phyloP scores from a whole-genome alignment of 768 basidiomycete species.

The Mycena vulgaris region DNA sequence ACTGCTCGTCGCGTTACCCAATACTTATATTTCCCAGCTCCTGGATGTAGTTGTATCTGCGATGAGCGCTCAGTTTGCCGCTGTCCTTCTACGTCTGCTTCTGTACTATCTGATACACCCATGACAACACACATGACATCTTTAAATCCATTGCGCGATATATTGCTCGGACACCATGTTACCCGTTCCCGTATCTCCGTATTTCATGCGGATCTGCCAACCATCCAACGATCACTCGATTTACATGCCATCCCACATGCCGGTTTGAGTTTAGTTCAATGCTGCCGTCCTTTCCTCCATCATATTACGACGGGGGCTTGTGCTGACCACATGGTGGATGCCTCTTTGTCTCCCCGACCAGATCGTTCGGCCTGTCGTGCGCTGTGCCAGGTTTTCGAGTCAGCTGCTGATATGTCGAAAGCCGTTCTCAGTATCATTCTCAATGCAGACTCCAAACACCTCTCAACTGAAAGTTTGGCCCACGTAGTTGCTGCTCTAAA shows the following conservation, averaged over 20 bases:
- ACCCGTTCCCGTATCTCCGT: constrained; percentile 12
- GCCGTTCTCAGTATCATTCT: no score
- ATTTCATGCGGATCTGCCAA: constrained; percentile 6
- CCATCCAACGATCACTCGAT: background rate
- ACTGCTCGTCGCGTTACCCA: no score
- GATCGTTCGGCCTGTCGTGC: no score
- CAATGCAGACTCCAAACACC: background rate
- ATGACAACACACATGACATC: background rate
- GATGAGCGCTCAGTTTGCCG: background rate
- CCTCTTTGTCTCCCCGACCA: no score
- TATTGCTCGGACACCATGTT: constrained; percentile 13
- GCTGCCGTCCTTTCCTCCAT: no score
- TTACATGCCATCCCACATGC: constrained; percentile 8
- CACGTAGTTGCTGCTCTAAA: no score
- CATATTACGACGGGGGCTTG: no score
- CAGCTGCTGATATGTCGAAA: no score
- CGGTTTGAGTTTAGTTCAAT: no score
- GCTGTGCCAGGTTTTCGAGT: no score
- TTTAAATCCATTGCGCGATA: background rate
- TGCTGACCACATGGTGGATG: no score
- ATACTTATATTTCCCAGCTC: background rate
- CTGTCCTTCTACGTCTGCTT: background rate
- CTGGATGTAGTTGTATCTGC: background rate
- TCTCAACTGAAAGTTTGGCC: background rate
- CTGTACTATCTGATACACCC: background rate